Evolutionary conservation across 345 rosid genomes (phyloP), one percentile per base, ranked within the genome.

Genomic region (Lepidium aucheri): DNA sequence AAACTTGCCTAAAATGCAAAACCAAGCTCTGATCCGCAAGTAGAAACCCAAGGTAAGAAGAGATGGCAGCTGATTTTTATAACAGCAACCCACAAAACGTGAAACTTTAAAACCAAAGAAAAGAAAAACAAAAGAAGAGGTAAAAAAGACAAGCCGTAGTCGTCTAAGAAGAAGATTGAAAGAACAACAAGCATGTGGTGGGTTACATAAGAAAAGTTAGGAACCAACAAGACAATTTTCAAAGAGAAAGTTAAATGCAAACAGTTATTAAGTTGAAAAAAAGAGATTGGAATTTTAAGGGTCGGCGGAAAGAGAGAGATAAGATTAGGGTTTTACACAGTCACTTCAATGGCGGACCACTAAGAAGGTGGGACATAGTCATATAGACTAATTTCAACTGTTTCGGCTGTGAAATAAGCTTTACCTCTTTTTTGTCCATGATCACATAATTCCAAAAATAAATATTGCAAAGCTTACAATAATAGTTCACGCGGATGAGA

Each of bases 291-390:
- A 54, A 60, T 8, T 60, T 67, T 30, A 40, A 32, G 42, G 70
- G 65, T 67, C 70, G 69, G 78, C 58, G 34, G 42, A 63, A 20
- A 69, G 26, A 56, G 72, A 69, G 66, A 69, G 55, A 75, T 50
- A 64, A 63, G 61, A 64, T 33, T 63, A 74, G 73, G 73, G 74
- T 56, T 74, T 74, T 17, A 44, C 47, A 67, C 30, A 74, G 51
- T 62, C 74, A 68, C 68, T 75, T 60, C 68, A 39, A 70, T 59
- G 70, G 75, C 72, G 75, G 72, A 75, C 79, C 75, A 75, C 70
- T 75, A 38, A 50, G 60, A 44, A 53, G 45, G 79, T 75, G 75
- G 79, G 78, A 13, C 77, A 68, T 68, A 35, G 40, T 42, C 47
- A 32, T 39, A 46, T 28, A 22, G 12, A 11, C 51, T 39, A 63